Evolutionary conservation across 2,329 filamentous ascomycete species (phyloP), one percentile per base, ranked within the genome.

Genomic region (Neopestalotiopsis rosae): DNA sequence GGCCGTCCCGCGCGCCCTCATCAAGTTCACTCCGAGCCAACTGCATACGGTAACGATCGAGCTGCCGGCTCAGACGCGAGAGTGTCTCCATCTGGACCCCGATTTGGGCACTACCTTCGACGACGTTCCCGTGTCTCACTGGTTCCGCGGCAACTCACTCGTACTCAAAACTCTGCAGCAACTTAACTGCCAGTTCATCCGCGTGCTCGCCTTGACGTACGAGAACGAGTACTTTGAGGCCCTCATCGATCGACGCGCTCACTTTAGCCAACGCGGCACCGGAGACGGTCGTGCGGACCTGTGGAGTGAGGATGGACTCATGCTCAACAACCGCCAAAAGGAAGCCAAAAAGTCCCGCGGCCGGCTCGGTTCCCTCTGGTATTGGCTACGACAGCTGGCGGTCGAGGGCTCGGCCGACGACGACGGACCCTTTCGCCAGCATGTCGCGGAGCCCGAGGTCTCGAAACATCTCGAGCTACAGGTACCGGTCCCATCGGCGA

Each of bases 1-100:
- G 34, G 71, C 66, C 64, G 76, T 85, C 76, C 76, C 77, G 1
- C 67, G 72, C 3, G 82, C 83, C 7, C 77, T 86, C 42, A 68
- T 73, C 34, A 74, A 79, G 63, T 85, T 85, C 71, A 61, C 74
- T 7, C 74, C 74, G 6, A 71, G 70, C 20, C 76, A 76, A 61
- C 74, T 87, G 3, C 77, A 82, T 68, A 85, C 80, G 1, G 73
- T 88, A 30, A 81, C 79, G 3, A 75, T 87, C 61, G 78, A 83
- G 42, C 72, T 87, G 61, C 76, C 77, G 17, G 81, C 81, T n/a
- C n/a, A 67, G 58, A 61, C 56, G 3, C 63, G 66, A 4, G 38
- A 66, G 14, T 10, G 45, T 40, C 6, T 72, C 70, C 34, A 71
- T 62, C 64, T 69, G 52, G 24, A 38, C 1, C 13, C 20, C 20